Conservation (phyloP, 2,329 filamentous ascomycete species). For the Amauroascus niger region DNA sequence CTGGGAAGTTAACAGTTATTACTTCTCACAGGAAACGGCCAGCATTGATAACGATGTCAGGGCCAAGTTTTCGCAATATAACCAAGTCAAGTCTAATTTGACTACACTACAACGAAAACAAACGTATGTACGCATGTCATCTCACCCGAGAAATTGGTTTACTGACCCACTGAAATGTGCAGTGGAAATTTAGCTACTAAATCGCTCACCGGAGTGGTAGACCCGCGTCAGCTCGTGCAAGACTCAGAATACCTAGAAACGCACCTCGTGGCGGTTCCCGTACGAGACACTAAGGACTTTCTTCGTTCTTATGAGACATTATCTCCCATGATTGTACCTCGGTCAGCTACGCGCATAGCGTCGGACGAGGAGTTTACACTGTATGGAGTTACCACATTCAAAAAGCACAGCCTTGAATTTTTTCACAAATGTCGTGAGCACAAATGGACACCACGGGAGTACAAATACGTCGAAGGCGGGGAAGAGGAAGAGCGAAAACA, state of each 20-base stretch:
- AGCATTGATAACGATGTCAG: slow-evolving; percentile 96
- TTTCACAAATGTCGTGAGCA: slow-evolving; percentile 84
- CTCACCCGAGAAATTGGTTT: background rate
- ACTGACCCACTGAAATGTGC: slow-evolving; percentile 6
- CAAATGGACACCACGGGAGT: slow-evolving; percentile 90
- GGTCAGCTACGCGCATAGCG: slow-evolving; percentile 69
- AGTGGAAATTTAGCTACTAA: slow-evolving; percentile 91
- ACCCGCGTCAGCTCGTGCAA: slow-evolving; percentile 68
- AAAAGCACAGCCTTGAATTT: slow-evolving; percentile 81
- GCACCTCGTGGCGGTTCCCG: slow-evolving; percentile 82
- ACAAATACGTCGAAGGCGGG: slow-evolving; percentile 83
- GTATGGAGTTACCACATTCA: slow-evolving; percentile 84
- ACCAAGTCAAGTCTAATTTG: slow-evolving; percentile 75
- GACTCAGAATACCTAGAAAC: slow-evolving; percentile 96
- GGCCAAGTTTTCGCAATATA: slow-evolving; percentile 89
- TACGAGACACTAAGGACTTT: slow-evolving; percentile 73
- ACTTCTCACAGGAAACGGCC: slow-evolving; percentile 59
- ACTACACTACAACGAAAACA: slow-evolving; percentile 75
- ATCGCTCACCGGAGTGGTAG: slow-evolving; percentile 80
- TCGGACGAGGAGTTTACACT: slow-evolving; percentile 84
- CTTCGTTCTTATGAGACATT: slow-evolving; percentile 81
- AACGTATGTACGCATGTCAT: slow-evolving; percentile 49
- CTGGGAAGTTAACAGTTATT: background rate
- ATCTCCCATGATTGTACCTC: slow-evolving; percentile 83
- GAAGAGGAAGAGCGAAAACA: slow-evolving; percentile 83